phyloP scores from a whole-genome alignment of 495 filamentous ascomycete species.

The Melanomma pulvis-pyrius region DNA sequence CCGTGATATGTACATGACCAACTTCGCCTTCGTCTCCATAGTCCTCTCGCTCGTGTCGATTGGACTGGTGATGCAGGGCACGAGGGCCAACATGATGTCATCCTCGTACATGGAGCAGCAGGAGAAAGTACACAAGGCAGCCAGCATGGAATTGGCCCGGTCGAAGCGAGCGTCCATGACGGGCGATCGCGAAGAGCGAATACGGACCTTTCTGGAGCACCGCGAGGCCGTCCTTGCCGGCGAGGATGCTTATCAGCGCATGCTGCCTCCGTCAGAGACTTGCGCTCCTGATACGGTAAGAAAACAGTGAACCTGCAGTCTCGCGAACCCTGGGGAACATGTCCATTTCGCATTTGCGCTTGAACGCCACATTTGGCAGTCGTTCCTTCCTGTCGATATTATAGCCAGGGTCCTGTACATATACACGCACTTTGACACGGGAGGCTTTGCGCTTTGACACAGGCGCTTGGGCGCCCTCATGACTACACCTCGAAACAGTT shows the following conservation, averaged over 20 bases:
- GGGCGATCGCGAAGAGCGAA: slow-evolving; percentile 60
- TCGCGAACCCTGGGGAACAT: not conserved
- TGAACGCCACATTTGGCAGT: not conserved
- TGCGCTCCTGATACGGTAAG: slow-evolving; percentile 31
- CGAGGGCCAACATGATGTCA: slow-evolving; percentile 62
- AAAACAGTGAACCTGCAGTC: slow-evolving; percentile 13
- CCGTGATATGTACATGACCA: slow-evolving; percentile 65
- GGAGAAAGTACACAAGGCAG: slow-evolving; percentile 63
- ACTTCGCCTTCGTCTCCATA: slow-evolving; percentile 71
- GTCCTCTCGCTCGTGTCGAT: slow-evolving; percentile 66
- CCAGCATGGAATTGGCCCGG: slow-evolving; percentile 62
- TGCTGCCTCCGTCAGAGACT: slow-evolving; percentile 40
- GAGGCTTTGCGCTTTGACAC: not conserved
- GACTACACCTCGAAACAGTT: slow-evolving; percentile 2
- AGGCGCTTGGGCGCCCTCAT: slow-evolving; percentile 11
- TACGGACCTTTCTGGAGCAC: slow-evolving; percentile 69
- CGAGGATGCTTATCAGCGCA: slow-evolving; percentile 39
- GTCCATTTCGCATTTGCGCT: not conserved
- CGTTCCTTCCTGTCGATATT: slow-evolving; percentile 13
- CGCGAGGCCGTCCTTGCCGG: slow-evolving; percentile 20
- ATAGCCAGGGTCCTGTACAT: slow-evolving; percentile 14
- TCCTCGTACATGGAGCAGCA: slow-evolving; percentile 61
- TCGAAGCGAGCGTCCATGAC: slow-evolving; percentile 56
- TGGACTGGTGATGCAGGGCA: slow-evolving; percentile 69
- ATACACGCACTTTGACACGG: not conserved